A percentile compares a stretch with the other conserved stretches of the same genome.
Conservation (phyloP, 768 basidiomycete species). For the Tricholoma terreum region DNA sequence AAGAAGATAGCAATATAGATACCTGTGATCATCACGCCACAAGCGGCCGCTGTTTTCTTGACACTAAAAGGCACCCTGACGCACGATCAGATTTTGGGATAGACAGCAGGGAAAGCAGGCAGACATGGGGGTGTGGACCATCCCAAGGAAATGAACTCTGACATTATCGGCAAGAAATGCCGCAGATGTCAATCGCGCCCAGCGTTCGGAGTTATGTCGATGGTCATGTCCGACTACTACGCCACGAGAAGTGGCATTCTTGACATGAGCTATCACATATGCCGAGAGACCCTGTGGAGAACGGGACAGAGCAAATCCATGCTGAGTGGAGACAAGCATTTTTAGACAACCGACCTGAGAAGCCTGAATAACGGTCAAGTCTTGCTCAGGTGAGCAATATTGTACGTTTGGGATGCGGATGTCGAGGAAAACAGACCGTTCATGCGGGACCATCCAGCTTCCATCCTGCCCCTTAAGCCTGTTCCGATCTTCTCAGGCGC, state of each 20-base stretch:
- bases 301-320: neutral
- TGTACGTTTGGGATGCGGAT: neutral
- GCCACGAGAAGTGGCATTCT: constrained; percentile 54
- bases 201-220: constrained; percentile 72
- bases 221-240: constrained; percentile 88
- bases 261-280: constrained; percentile 57
- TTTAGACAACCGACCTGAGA: constrained; percentile 53
- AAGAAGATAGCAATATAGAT: constrained; percentile 9
- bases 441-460: constrained; percentile 89
- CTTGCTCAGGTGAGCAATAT: constrained; percentile 21
- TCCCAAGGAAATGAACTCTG: constrained; percentile 67
- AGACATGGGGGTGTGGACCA: constrained; percentile 82
- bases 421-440: constrained; percentile 45
- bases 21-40: constrained; percentile 92
- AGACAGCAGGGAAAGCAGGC: constrained; percentile 13
- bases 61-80: constrained; percentile 78
- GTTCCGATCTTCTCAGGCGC: constrained; percentile 1
- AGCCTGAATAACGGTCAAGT: constrained; percentile 76
- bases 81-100: neutral
- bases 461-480: constrained; percentile 82
- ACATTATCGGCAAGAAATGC: constrained; percentile 63
- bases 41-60: constrained; percentile 61
- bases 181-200: constrained; percentile 73
- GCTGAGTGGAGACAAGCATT: neutral
- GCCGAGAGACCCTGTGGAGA: constrained; percentile 65